A percentile compares a stretch with the other conserved stretches of the same genome.
phyloP scores from a whole-genome alignment of 2,329 filamentous ascomycete genomes.

The Aschersonia sp. region DNA sequence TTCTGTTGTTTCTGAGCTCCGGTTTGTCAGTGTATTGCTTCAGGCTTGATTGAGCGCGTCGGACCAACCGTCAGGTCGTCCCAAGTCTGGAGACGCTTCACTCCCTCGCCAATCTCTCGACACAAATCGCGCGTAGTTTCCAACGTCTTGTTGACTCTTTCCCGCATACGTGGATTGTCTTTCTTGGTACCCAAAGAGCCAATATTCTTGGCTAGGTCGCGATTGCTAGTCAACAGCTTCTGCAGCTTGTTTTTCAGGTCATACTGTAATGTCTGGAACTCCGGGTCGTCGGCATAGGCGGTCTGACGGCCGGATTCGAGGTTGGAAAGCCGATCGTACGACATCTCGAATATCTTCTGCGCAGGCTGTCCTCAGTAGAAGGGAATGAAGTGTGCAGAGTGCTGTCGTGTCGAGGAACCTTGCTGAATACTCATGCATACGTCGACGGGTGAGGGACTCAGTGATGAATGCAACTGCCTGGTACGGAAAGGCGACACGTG shows the following conservation, averaged over 20 bases:
- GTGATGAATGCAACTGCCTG: too few relatives aligned
- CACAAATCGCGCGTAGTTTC: conserved; percentile 79
- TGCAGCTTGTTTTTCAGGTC: conserved; percentile 81
- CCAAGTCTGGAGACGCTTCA: conserved; percentile 86
- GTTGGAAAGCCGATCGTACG: conserved; percentile 74
- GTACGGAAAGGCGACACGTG: too few relatives aligned
- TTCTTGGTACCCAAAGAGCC: conserved; percentile 76
- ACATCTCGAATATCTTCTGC: conserved; percentile 42
- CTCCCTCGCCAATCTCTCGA: conserved; percentile 81
- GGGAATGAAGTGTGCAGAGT: not conserved
- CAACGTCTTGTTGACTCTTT: conserved; percentile 76
- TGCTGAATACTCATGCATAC: too few relatives aligned
- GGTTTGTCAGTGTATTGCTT: not conserved
- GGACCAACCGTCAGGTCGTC: conserved; percentile 62
- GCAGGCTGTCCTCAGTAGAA: too few relatives aligned
- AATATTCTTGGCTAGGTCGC: conserved; percentile 72
- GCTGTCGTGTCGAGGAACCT: not conserved
- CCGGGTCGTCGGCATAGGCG: conserved; percentile 84
- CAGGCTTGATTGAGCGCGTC: not conserved
- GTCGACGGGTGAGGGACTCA: too few relatives aligned
- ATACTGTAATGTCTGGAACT: conserved; percentile 72
- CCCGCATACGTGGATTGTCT: conserved; percentile 80
- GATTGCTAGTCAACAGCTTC: conserved; percentile 75
- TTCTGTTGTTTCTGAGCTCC: conserved; percentile 68
- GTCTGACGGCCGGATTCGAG: conserved; percentile 66